Evolutionary conservation across 2,329 filamentous ascomycete species (phyloP).

Genomic region (Cercospora janseana): DNA sequence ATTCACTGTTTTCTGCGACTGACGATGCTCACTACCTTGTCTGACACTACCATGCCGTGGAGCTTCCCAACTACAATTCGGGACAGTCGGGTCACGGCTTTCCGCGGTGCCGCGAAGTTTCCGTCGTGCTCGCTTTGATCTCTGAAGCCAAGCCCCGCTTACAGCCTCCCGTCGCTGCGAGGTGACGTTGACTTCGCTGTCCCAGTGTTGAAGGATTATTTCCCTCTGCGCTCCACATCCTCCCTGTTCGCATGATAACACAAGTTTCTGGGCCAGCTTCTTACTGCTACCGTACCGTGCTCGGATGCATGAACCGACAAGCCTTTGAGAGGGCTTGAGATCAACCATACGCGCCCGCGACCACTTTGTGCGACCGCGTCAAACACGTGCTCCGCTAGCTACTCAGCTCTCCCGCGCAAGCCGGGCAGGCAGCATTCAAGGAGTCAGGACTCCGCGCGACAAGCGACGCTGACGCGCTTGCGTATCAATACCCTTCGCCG

Average conservation of each 20-base stretch:
- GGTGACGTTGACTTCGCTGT: neutral
- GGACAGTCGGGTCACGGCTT: no score
- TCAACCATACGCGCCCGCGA: neutral
- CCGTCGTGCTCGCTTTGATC: neutral
- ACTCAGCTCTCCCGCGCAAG: conserved; percentile 13
- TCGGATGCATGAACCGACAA: neutral
- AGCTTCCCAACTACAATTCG: no score
- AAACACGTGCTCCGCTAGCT: conserved; percentile 13
- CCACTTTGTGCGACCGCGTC: conserved; percentile 6
- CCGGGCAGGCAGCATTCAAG: conserved; percentile 8
- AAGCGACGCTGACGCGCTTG: neutral
- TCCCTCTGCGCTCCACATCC: conserved; percentile 2
- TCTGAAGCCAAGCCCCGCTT: no score
- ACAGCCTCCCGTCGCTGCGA: neutral
- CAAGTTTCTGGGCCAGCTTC: neutral
- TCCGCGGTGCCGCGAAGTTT: no score
- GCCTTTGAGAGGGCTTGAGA: neutral
- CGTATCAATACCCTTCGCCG: neutral
- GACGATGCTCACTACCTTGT: no score
- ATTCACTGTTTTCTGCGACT: no score
- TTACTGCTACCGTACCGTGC: neutral
- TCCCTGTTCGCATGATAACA: conserved; percentile 1
- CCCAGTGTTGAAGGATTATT: conserved; percentile 1
- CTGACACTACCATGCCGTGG: no score
- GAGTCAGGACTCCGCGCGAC: conserved; percentile 2